Percentiles rank a stretch among this genome's conserved stretches.
Conservation (phyloP, 2,329 filamentous ascomycete genomes). For the Aspergillus hiratsukae region DNA sequence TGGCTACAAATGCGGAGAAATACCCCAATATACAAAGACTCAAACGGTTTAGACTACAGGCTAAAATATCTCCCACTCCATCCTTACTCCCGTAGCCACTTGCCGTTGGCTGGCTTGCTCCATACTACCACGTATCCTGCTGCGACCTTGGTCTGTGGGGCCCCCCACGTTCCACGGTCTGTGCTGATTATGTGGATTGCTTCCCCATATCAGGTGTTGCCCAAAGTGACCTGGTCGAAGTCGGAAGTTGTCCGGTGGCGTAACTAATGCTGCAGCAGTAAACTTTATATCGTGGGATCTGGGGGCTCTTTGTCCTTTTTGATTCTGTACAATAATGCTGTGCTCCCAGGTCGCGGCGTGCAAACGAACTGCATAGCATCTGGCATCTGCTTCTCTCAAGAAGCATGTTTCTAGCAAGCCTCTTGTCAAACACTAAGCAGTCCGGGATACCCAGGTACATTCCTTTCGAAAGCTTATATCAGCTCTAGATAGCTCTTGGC, state of each 20-base stretch:
- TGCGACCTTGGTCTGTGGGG: not conserved
- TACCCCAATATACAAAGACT: not conserved
- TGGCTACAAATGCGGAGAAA: not conserved
- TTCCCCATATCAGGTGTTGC: not conserved
- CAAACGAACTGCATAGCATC: not conserved
- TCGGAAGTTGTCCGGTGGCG: not conserved
- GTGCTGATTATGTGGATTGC: not conserved
- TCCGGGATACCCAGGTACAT: not conserved
- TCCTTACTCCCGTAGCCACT: not conserved
- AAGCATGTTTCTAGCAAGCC: not conserved
- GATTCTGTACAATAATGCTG: not conserved
- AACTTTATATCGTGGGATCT: not conserved
- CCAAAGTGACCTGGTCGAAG: not conserved
- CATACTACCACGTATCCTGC: not conserved
- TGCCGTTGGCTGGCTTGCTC: not conserved
- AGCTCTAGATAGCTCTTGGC: not conserved
- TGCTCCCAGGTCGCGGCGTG: not conserved
- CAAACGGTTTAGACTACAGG: not conserved
- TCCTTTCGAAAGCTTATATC: not conserved
- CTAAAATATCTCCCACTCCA: not conserved
- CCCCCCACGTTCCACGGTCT: not conserved
- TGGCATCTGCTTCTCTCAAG: too few species aligned
- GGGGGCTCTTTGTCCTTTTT: not conserved
- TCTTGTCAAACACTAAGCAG: not conserved
- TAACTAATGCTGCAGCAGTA: not conserved